A percentile compares a stretch with the other conserved stretches of the same genome.
Evolutionary conservation across 2,329 filamentous ascomycete genomes (phyloP).

Genomic region (Coniochaeta hoffmannii): DNA sequence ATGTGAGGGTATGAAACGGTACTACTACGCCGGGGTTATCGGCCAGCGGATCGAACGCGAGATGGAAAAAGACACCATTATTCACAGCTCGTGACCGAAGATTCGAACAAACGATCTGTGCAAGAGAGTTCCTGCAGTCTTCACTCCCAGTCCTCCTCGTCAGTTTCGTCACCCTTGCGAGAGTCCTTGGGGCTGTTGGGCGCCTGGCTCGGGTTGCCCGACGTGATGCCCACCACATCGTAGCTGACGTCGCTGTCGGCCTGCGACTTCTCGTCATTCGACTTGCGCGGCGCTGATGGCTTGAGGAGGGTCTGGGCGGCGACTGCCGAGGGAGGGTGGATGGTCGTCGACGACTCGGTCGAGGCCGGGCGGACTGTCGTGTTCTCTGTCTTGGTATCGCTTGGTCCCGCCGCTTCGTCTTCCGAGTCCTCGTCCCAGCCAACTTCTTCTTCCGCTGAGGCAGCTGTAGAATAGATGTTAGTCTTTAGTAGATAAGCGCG

Average conservation of each 20-base stretch:
- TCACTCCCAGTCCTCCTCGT: slow-evolving; percentile 73
- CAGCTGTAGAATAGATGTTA: slow-evolving; percentile 38
- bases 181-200: slow-evolving; percentile 57
- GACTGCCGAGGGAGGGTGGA: slow-evolving; percentile 36
- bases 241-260: slow-evolving; percentile 94
- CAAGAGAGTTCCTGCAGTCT: no score
- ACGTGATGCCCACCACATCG: slow-evolving; percentile 77
- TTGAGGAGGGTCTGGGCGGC: slow-evolving; percentile 40
- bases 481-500: slow-evolving; percentile 22
- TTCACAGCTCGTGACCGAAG: no score
- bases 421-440: slow-evolving; percentile 25
- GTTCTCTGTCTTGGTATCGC: slow-evolving; percentile 18
- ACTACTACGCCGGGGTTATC: not conserved
- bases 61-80: no score
- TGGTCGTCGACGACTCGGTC: slow-evolving; percentile 51
- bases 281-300: slow-evolving; percentile 59
- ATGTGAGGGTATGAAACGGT: not conserved
- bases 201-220: slow-evolving; percentile 70
- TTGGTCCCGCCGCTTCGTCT: slow-evolving; percentile 23
- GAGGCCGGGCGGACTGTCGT: slow-evolving; percentile 35
- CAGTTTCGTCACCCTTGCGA: slow-evolving; percentile 46
- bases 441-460: slow-evolving; percentile 48
- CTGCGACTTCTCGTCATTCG: slow-evolving; percentile 83
- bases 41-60: no score
- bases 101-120: no score